Evolutionary conservation across 345 rosid genomes (phyloP), one percentile per base, ranked within the genome.

Genomic region (Eucalyptus curtisii): DNA sequence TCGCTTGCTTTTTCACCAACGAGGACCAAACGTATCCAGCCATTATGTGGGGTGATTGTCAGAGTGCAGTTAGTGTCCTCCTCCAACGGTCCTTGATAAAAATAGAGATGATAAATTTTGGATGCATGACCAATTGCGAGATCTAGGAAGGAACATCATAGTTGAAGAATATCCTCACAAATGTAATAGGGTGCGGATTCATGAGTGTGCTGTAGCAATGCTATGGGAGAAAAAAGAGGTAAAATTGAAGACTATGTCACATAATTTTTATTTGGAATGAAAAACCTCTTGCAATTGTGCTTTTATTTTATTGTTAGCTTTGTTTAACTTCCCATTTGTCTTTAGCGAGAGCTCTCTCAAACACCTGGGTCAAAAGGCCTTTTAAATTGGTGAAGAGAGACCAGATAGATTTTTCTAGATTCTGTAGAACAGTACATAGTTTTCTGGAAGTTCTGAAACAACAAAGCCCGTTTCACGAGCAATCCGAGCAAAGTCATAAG

Each of bases 41-140:
- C n/a, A 40, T 49, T 12, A 24, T 76, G 68, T 88, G 89, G 89
- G 47, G 17, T 14, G 89, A 33, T 25, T 53, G 10, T 4, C 24
- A 3, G 0, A 17, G 13, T 45, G 84, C 40, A 10, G 30, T 87
- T 12, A 10, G 12, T 25, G 81, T 61, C 6, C 84, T 87, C 44
- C 45, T 1, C 2, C 82, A 24, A 17, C n/a, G 4, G 3, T 40
- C 53, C 47, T 57, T 80, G 4, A 40, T 81, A 31, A 42, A 76
- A 24, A 79, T 48, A 57, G 86, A 50, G 55, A 40, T 40, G 8
- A 76, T 13, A 61, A 88, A 49, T 22, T 88, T 19, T 79, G 61
- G 89, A 79, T 81, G 71, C 86, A 82, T 87, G 7, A 87, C 33
- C 33, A 76, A 22, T 45, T 87, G 42, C 52, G 88, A 31, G 88